Base-by-base conservation (phyloP, 2,329 filamentous ascomycete species). In the Fragosphaeria purpurea region DNA sequence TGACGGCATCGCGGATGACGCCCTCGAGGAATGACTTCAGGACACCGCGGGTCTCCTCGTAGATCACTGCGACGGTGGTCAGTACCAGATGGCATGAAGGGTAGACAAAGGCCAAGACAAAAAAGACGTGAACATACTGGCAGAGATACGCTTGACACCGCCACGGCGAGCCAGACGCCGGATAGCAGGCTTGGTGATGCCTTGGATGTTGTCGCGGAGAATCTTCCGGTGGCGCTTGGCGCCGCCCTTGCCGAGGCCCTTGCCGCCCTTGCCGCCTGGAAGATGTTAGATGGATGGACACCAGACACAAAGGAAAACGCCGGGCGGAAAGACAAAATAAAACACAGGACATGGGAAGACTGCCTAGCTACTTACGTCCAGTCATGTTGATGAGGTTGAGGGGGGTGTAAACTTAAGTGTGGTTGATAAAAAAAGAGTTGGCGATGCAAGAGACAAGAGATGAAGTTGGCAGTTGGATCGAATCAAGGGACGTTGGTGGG, bases 211-310 rank as follows among this genome's bases (percentile, higher is more conserved):
- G 86, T 95, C 90, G 75, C 90, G 88, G 73, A 96, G 82, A 79
- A 96, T 96, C 87, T 96, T 96, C 68, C 91, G 85, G 78, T 96
- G 90, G 75, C 90, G 90, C 86, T 96, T 97, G 75, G 91, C 91
- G 72, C 90, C 90, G 61, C 90, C 90, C 84, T 95, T 95, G 72
- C 90, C 90, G 74, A 95, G 88, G 71, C 89, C 90, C 83, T 95
- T 95, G 70, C 90, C 90, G 73, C 89, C 89, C 77, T 95, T 94
- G 71, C 88, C 88, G 71, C 88, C 88, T 93, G 63, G 63, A 57
- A 55, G 60, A 56, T 53, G 63, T 63, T 61, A 60, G 73, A 82
- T 64, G 1, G 10, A 41, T 31, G 41, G 39, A 49, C 44, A 44
- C 12, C 32, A 7, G 33, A 8, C 30, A 80, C 73, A 5, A 11